Conservation (phyloP, 148 eudicot species). For the Silene uniflora region DNA sequence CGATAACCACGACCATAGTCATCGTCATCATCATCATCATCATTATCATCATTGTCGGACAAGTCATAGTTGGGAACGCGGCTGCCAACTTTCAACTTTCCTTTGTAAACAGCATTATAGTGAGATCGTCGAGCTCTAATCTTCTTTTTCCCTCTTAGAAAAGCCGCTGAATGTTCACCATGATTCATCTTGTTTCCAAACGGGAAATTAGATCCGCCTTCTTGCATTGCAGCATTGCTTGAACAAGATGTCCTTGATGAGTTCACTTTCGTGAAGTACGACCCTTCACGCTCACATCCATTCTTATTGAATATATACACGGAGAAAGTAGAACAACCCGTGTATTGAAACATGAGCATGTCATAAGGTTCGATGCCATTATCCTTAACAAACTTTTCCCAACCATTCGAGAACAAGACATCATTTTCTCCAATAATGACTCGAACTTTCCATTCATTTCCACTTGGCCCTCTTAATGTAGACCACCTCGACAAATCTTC, state of each 20-base stretch:
- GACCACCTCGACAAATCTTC: neutral
- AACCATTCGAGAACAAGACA: conserved; percentile 11
- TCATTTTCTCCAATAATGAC: neutral
- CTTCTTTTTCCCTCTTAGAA: neutral
- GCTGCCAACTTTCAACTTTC: neutral
- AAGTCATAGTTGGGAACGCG: neutral
- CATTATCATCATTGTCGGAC: conserved; percentile 3
- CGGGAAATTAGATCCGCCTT: neutral
- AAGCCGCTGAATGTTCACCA: neutral
- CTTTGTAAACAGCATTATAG: neutral
- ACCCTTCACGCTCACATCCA: conserved; percentile 21
- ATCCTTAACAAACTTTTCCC: conserved; percentile 20
- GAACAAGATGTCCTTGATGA: neutral
- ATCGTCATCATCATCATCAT: neutral
- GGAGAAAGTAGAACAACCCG: neutral
- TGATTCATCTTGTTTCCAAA: neutral
- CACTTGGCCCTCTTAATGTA: conserved; percentile 15
- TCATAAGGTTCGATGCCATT: neutral
- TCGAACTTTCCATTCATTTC: conserved; percentile 16
- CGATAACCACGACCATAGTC: neutral
- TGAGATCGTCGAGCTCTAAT: neutral
- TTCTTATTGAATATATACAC: conserved; percentile 8
- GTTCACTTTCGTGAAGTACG: neutral
- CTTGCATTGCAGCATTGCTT: neutral
- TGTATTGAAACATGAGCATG: conserved; percentile 6